Conservation (phyloP, 2,329 filamentous ascomycete species). For the Verticillium klebahnii region DNA sequence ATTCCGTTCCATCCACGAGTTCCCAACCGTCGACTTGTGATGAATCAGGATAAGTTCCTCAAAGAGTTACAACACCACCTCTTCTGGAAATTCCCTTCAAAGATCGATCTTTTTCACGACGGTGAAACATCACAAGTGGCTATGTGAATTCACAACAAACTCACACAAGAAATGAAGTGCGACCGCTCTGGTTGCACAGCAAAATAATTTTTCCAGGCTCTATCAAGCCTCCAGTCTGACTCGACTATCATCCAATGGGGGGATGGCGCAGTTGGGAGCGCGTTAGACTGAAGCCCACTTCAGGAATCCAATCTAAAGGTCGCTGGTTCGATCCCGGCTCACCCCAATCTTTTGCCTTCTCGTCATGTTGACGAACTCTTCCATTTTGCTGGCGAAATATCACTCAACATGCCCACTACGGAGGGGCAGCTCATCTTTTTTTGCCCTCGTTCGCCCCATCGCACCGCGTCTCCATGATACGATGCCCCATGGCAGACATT, state of each 20-base stretch:
- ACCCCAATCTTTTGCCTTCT: not conserved
- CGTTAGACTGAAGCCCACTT: not conserved
- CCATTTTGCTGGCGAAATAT: not conserved
- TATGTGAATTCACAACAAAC: too few species aligned
- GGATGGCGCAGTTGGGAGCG: not conserved
- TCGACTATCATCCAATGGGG: not conserved
- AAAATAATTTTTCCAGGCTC: accelerated
- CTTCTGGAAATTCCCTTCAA: too few species aligned
- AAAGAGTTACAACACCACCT: too few species aligned
- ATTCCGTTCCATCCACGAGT: too few species aligned
- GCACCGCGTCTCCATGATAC: not conserved
- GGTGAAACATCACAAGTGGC: too few species aligned
- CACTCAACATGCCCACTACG: not conserved
- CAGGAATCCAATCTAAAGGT: not conserved
- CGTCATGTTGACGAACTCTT: not conserved
- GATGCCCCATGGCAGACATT: not conserved
- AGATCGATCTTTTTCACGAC: too few species aligned
- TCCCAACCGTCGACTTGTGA: too few species aligned
- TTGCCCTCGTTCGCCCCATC: not conserved
- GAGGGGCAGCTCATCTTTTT: not conserved
- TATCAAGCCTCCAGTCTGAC: too few species aligned
- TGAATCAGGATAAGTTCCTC: too few species aligned
- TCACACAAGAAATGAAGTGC: too few species aligned
- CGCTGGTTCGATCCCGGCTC: not conserved
- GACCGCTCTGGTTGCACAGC: too few species aligned